Evolutionary conservation across 2,329 filamentous ascomycete species (phyloP), one percentile per base, ranked within the genome.

Genomic region (Talaromyces sp.): DNA sequence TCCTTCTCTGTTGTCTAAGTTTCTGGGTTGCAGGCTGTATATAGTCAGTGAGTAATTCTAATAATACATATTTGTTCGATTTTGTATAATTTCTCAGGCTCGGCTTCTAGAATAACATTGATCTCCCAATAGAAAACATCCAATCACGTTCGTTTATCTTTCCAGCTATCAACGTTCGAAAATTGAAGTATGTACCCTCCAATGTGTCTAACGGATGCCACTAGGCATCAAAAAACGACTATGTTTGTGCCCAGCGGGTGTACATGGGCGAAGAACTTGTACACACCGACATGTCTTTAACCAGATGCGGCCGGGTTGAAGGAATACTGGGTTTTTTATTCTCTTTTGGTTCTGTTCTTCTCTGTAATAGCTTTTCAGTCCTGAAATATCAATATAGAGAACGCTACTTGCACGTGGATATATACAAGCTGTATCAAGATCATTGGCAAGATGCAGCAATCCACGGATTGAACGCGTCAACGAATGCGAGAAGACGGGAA

Each of bases 401-500:
- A 45, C 4, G 7, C 27, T 6, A 31, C 6, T 31, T 31, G 6
- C 27, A 31, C 27, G 1, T 45, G 41, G 2, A 45, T 47, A 19
- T 13, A 47, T 10, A 47, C 8, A 13, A 47, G 13, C 13, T 22
- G 8, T 10, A 25, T 25, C 11, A 8, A 11, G 4, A 27, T 49
- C 11, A 10, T 27, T 17, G 13, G 15, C 19, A 22, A 49, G 13
- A 49, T 49, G 5, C 27, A 49, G 45, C 15, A 49, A 49, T 49
- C 22, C 7, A 27, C 1, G 27, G 27, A 31, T 6, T 31, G 27
- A 31, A 31, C 27, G 27, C 27, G 27, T 31, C 4, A 31, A 31
- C 27, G 11, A 66, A 45, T 8, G 52, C 37, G 3, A 35, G 64
- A 33, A 50, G 58, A 17, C 43, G 45, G 41, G 52, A 66, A 45